phyloP scores from a whole-genome alignment of 2,329 filamentous ascomycete species.

The Penicillium brevicompactum region DNA sequence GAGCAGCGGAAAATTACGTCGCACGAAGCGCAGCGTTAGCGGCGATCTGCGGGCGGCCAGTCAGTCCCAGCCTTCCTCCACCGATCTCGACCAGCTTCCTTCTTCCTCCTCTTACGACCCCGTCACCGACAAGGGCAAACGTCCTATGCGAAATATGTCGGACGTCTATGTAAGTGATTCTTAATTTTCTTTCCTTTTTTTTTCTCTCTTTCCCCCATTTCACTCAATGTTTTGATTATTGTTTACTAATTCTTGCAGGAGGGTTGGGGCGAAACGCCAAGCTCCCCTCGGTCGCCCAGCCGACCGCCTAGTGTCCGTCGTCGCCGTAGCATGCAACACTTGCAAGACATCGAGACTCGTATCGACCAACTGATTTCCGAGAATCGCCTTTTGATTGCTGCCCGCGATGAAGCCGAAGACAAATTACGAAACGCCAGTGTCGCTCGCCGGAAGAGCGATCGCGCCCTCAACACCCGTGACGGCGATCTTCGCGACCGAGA shows the following conservation, averaged over 20 bases:
- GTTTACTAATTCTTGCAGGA: conserved; percentile 61
- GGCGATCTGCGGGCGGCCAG: conserved; percentile 74
- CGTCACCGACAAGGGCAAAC: conserved; percentile 83
- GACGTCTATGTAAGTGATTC: conserved; percentile 90
- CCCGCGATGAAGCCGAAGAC: conserved; percentile 69
- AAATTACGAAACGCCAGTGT: conserved; percentile 58
- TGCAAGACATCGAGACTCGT: conserved; percentile 80
- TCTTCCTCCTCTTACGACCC: conserved; percentile 67
- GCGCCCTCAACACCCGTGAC: conserved; percentile 65
- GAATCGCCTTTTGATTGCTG: conserved; percentile 76
- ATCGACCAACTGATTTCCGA: conserved; percentile 84
- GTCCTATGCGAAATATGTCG: conserved; percentile 81
- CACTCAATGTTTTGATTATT: conserved; percentile 27
- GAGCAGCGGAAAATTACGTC: conserved; percentile 66
- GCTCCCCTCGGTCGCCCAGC: conserved; percentile 87
- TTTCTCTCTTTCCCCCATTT: conserved; percentile 5
- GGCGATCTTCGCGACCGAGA: conserved; percentile 78
- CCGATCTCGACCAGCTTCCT: conserved; percentile 41
- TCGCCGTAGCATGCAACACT: conserved; percentile 94
- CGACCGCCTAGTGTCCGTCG: conserved; percentile 94
- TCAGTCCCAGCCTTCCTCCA: conserved; percentile 46
- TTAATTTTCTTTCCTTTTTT: conserved; percentile 18
- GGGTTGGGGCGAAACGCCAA: conserved; percentile 83
- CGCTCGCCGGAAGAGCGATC: conserved; percentile 57
- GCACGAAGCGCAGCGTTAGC: conserved; percentile 68